Evolutionary conservation across 164 flowering plant species (phyloP).

Genomic region (Macadamia integrifolia): DNA sequence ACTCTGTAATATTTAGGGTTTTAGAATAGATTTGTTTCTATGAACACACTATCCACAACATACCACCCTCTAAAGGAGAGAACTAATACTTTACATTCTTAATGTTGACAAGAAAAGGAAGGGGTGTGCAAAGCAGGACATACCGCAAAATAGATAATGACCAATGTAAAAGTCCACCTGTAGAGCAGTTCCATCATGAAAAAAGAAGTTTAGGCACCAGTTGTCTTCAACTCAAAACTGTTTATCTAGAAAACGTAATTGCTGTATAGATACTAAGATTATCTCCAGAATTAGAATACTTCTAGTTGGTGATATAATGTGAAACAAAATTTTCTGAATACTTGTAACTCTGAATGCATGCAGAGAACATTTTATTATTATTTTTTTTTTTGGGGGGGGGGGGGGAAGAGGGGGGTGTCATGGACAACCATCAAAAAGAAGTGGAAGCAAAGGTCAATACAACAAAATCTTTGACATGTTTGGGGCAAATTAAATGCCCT

Average conservation of each 20-base stretch:
- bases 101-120: neutral
- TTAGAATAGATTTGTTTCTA: too few relatives aligned
- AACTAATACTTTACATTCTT: neutral
- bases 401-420: too few relatives aligned
- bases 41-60: neutral
- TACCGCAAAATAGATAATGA: conserved; percentile 73
- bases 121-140: conserved; percentile 1
- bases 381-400: too few relatives aligned
- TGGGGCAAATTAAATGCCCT: too few relatives aligned
- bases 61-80: neutral
- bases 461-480: neutral
- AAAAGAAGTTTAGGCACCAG: neutral
- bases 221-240: too few relatives aligned
- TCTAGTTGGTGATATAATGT: neutral
- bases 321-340: too few relatives aligned
- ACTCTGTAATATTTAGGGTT: neutral
- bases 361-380: too few relatives aligned
- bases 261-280: neutral
- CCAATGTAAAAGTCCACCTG: conserved; percentile 78
- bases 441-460: neutral
- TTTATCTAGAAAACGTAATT: neutral
- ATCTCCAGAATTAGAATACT: neutral
- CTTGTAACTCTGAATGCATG: too few relatives aligned
- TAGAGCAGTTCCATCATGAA: conserved; percentile 4
- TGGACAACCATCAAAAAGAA: neutral